Base-by-base conservation (phyloP, 2,329 filamentous ascomycete species). In the Aspergillus fumigatus region DNA sequence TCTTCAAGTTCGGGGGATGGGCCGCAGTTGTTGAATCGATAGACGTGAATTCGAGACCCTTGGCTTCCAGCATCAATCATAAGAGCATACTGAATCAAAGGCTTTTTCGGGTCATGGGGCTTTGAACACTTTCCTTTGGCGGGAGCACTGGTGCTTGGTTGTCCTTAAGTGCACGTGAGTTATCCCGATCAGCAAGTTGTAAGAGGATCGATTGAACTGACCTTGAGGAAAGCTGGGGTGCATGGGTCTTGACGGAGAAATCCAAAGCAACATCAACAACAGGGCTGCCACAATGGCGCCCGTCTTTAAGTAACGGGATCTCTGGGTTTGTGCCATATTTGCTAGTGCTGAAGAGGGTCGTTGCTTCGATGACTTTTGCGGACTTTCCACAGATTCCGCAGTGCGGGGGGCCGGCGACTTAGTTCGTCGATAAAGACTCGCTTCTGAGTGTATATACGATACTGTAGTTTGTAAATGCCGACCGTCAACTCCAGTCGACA, bases 21-120 rank as follows among this genome's bases (percentile, higher is more conserved):
- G 11, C 92, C 94, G 78, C 93, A 99, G 80, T 97, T 97, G 82
- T 97, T 97, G 84, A 97, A 99, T 72, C 92, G 90, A 82, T 97
- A 99, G 58, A 97, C 92, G 79, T 99, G 95, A 72, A 99, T 97
- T 67, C 94, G 89, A 59, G 94, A 97, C 59, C 94, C 94, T 54
- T 94, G 97, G 80, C 92, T 97, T 67, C 94, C 94, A 50, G 94
- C 94, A 76, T 99, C 94, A 70, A 99, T 90, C 94, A 99, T 99
- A 69, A 97, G 84, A 59, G 94, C 95, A 79, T 97, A 99, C 73
- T 99, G 94, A 60, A 97, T 88, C 64, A 99, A 85, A 51, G 94
- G 93, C 79, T 97, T 97, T 63, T 91, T 88, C 69, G 89, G 86
- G 67, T 91, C 90, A 77, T 84, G 87, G 45, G 94, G 91, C 71